Evolutionary conservation across 2,329 filamentous ascomycete genomes (phyloP), one percentile per base, ranked within the genome.

Genomic region (Stemphylium lycopersici): DNA sequence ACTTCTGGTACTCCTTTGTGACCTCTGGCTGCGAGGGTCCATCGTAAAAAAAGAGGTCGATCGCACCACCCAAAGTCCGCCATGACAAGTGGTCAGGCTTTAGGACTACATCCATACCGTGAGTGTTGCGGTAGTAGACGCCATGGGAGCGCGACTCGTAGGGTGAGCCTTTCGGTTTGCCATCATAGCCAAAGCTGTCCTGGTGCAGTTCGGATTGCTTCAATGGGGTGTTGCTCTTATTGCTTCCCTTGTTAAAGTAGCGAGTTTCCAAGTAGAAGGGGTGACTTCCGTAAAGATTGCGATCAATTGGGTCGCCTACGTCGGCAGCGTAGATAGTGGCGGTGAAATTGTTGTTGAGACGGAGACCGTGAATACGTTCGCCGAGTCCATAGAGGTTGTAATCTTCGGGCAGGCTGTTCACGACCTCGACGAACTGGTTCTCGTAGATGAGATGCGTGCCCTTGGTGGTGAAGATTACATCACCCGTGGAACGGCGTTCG

Each of bases 191-290:
- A 24, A 59, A 58, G 15, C 44, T 62, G n/a, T 51, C 36, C 22
- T 64, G 56, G 6, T 65, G 42, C n/a, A 83, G 79, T 11, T 84
- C 78, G 55, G 86, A 79, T 20, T 73, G 76, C 42, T 81, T 81
- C 12, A 84, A 78, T 20, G 87, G 83, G 1, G 76, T 80, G 42
- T 83, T 76, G 29, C 77, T 74, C 3, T 81, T 81, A 1, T 76
- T 70, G 1, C 72, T 55, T 43, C 83, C 77, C 10, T 82, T 76
- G 58, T 87, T 81, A 63, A 87, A 91, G 74, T 92, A 93, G 52
- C 89, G 82, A 1, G 89, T 93, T 59, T 93, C 90, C 3, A 93
- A 78, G 68, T 93, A 95, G 67, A 93, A 86, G 0, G 90, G 88
- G 63, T 95, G 90, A 36, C 80, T 83, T 6, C 90, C 90, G 65